A percentile compares a stretch with the other conserved stretches of the same genome.
These are phyloP conservation scores for Alternaria brassicae DNA, from an alignment of 2,329 filamentous ascomycete species.

Conservation along the genomic window DNA sequence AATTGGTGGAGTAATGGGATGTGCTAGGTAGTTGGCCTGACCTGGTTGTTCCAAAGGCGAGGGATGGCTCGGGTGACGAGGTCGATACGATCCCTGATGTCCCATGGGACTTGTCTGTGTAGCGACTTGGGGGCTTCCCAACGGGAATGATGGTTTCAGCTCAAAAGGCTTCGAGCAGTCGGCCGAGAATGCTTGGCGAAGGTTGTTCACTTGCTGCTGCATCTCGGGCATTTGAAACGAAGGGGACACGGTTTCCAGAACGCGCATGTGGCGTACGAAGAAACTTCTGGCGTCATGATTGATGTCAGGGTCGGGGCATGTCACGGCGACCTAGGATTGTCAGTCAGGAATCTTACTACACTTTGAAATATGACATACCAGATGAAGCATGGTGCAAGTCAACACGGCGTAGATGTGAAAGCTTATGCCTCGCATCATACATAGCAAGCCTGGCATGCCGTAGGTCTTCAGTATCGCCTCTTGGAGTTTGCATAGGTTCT, in stretches of 20 bases:
- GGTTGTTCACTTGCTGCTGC: constrained; percentile 85
- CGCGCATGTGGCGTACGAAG: constrained; percentile 92
- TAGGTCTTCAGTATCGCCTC: constrained; percentile 80
- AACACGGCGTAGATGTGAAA: constrained; percentile 94
- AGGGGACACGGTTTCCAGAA: constrained; percentile 83
- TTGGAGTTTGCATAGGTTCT: constrained; percentile 83
- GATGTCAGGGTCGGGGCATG: constrained; percentile 88
- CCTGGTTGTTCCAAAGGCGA: constrained; percentile 60
- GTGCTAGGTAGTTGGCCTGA: constrained; percentile 70
- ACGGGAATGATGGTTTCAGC: constrained; percentile 85
- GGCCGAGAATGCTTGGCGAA: constrained; percentile 89
- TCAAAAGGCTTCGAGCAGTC: constrained; percentile 86
- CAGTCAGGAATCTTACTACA: constrained; percentile 8
- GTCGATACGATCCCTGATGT: constrained; percentile 57
- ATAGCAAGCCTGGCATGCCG: constrained; percentile 80
- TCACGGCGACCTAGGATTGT: constrained; percentile 78
- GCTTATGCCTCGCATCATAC: constrained; percentile 93
- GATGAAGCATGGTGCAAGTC: constrained; percentile 89
- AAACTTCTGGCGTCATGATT: constrained; percentile 85
- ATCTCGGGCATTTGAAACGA: constrained; percentile 90
- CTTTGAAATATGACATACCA: constrained; percentile 69
- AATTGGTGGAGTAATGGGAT: constrained; percentile 82
- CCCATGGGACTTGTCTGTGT: constrained; percentile 67
- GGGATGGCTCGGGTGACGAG: constrained; percentile 57
- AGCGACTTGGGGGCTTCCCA: constrained; percentile 76